Conservation (phyloP, 140 eudicot species). For the Flaveria floridana region DNA sequence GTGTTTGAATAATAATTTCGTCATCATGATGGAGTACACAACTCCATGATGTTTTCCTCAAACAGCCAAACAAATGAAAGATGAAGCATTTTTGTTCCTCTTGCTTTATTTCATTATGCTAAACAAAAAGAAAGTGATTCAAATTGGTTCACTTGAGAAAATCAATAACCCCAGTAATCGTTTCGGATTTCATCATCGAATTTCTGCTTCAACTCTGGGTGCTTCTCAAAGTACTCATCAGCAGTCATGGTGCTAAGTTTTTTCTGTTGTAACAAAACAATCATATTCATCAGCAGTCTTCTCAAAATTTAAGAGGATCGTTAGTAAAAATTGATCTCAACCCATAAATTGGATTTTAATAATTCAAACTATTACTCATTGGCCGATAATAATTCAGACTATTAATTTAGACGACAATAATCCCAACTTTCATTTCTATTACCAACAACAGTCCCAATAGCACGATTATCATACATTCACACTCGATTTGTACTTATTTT, state of each 20-base stretch:
- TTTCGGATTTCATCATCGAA: slow-evolving; percentile 92
- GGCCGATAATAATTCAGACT: too few species aligned
- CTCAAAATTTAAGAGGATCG: too few species aligned
- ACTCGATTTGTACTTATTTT: too few species aligned
- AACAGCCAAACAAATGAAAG: slow-evolving; percentile 30
- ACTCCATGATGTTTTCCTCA: slow-evolving; percentile 27
- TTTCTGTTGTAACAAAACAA: slow-evolving; percentile 41
- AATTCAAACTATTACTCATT: too few species aligned
- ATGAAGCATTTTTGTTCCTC: slow-evolving; percentile 19
- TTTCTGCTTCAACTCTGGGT: slow-evolving; percentile 87
- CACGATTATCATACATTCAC: too few species aligned
- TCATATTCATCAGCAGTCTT: not conserved
- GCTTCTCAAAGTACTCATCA: slow-evolving; percentile 89
- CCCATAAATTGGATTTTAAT: too few species aligned
- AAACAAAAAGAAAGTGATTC: slow-evolving; percentile 23
- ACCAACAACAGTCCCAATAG: too few species aligned
- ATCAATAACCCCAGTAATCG: slow-evolving; percentile 89
- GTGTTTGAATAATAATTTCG: slow-evolving; percentile 21
- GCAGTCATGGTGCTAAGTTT: slow-evolving; percentile 97
- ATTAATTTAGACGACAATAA: too few species aligned
- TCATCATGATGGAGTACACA: slow-evolving; percentile 30
- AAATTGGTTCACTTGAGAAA: slow-evolving; percentile 26
- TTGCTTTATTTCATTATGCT: slow-evolving; percentile 36
- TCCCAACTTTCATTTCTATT: too few species aligned
- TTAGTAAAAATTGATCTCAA: not conserved